Evolutionary conservation across 768 basidiomycete species (phyloP).

Genomic region (Lyophyllum shimeji): DNA sequence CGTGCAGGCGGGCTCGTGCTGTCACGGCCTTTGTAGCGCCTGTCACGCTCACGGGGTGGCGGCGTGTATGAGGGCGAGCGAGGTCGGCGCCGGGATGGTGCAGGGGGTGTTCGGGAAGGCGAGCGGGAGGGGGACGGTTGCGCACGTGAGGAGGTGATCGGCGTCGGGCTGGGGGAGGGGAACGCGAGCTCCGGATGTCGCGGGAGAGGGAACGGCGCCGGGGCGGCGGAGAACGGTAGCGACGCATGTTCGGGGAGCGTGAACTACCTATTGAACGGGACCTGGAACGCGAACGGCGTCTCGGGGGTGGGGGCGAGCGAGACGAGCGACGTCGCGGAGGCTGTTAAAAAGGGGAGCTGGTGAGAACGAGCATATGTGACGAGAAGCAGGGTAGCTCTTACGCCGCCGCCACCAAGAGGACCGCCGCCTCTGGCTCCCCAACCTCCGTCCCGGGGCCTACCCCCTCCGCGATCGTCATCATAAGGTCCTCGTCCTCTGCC

Average conservation of each 20-base stretch:
- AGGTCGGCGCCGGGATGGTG: constrained; percentile 33
- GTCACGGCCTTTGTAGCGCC: constrained; percentile 34
- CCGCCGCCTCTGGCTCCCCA: constrained; percentile 72
- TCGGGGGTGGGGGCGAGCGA: constrained; percentile 50
- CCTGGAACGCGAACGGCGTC: constrained; percentile 42
- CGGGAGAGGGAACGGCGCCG: constrained; percentile 40
- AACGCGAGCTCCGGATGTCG: constrained; percentile 34
- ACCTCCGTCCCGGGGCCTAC: constrained; percentile 62
- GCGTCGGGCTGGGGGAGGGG: constrained; percentile 35
- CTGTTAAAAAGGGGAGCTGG: constrained; percentile 23
- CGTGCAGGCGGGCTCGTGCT: constrained; percentile 60
- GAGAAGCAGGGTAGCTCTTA: constrained; percentile 21
- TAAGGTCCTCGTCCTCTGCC: constrained; percentile 49
- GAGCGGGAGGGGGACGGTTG: constrained; percentile 47
- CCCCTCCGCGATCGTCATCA: constrained; percentile 47
- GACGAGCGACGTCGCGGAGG: constrained; percentile 46
- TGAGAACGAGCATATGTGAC: constrained; percentile 7
- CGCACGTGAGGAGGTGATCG: constrained; percentile 26
- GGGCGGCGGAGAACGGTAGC: constrained; percentile 43
- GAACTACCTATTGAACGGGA: constrained; percentile 31
- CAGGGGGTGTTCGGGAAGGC: constrained; percentile 38
- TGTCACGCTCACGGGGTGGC: constrained; percentile 39
- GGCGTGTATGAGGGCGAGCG: constrained; percentile 52
- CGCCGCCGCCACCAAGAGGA: constrained; percentile 29
- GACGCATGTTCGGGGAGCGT: constrained; percentile 29